phyloP scores from a whole-genome alignment of 768 basidiomycete species.

The Hemileccinum impolitum region DNA sequence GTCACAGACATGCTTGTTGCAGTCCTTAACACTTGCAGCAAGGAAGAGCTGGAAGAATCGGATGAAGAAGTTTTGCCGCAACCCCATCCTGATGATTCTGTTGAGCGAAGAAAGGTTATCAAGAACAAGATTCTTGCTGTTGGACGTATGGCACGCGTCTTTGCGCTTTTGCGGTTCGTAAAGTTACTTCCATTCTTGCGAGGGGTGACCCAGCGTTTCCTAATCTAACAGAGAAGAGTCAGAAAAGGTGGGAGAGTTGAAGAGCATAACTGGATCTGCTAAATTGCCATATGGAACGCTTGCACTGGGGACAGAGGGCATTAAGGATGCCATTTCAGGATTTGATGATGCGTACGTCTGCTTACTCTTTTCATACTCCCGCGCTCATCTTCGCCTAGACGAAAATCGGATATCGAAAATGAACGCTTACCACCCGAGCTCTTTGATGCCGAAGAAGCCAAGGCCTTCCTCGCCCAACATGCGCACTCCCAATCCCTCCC shows the following conservation, averaged over 20 bases:
- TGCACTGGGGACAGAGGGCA: conserved; percentile 87
- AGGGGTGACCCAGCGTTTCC: not conserved
- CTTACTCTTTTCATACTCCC: not conserved
- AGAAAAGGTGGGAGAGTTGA: conserved; percentile 95
- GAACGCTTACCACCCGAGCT: conserved; percentile 97
- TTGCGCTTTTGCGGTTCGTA: conserved; percentile 89
- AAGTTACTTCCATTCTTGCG: not conserved
- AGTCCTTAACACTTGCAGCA: conserved; percentile 91
- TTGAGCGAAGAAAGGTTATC: conserved; percentile 85
- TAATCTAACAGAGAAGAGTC: conserved; percentile 78
- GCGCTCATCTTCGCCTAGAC: conserved; percentile 44
- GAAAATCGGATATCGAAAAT: conserved; percentile 98
- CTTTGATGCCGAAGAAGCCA: conserved; percentile 75
- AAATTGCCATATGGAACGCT: conserved; percentile 82
- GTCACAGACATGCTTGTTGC: conserved; percentile 99
- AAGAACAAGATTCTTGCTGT: conserved; percentile 99
- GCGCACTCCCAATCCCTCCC: conserved; percentile 42
- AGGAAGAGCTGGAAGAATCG: conserved; percentile 91
- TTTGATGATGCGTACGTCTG: conserved; percentile 91
- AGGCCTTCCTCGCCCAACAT: conserved; percentile 48
- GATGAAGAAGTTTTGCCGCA: conserved; percentile 44
- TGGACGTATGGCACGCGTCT: conserved; percentile 93
- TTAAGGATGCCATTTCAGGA: conserved; percentile 88
- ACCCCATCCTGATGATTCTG: conserved; percentile 41
- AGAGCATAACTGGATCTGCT: conserved; percentile 76